Conservation (phyloP, 768 basidiomycete species). For the Termitomyces sp. region DNA sequence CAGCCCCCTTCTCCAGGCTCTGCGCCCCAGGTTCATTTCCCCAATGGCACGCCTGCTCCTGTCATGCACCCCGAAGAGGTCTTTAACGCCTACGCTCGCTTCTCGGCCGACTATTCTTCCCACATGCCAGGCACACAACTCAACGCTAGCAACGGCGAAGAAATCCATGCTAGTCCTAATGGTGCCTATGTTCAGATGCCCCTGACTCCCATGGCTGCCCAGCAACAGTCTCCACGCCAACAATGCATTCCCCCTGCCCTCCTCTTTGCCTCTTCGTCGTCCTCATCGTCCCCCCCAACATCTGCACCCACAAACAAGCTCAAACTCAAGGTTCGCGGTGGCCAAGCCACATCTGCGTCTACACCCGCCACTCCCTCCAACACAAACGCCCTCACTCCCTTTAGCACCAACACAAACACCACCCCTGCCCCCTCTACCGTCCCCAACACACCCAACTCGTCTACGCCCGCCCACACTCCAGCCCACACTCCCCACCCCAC, state of each 20-base stretch:
- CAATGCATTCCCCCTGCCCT: slow-evolving; percentile 19
- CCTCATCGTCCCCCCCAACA: slow-evolving; percentile 6
- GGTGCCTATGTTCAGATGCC: neutral
- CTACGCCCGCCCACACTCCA: slow-evolving; percentile 29
- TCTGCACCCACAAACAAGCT: slow-evolving; percentile 15
- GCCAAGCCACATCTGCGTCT: slow-evolving; percentile 9
- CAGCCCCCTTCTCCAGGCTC: slow-evolving; percentile 46
- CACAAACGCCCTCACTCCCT: slow-evolving; percentile 6
- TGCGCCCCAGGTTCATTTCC: slow-evolving; percentile 21
- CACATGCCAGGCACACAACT: slow-evolving; percentile 55
- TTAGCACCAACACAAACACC: neutral
- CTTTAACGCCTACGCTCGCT: slow-evolving; percentile 67
- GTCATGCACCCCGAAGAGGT: slow-evolving; percentile 43
- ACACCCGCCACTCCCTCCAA: slow-evolving; percentile 16
- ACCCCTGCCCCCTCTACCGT: neutral
- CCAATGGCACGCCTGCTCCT: slow-evolving; percentile 8
- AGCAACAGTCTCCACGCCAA: slow-evolving; percentile 6
- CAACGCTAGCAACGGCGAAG: slow-evolving; percentile 31
- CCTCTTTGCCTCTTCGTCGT: slow-evolving; percentile 13
- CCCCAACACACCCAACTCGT: slow-evolving; percentile 1
- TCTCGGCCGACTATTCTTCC: slow-evolving; percentile 53
- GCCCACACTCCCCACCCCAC: slow-evolving; percentile 35
- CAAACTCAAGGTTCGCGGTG: slow-evolving; percentile 17
- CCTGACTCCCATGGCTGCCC: neutral
- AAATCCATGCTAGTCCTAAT: slow-evolving; percentile 13